Base-by-base conservation (phyloP, 1,139 yeast species). In the Sugiyamaella castrensis region DNA sequence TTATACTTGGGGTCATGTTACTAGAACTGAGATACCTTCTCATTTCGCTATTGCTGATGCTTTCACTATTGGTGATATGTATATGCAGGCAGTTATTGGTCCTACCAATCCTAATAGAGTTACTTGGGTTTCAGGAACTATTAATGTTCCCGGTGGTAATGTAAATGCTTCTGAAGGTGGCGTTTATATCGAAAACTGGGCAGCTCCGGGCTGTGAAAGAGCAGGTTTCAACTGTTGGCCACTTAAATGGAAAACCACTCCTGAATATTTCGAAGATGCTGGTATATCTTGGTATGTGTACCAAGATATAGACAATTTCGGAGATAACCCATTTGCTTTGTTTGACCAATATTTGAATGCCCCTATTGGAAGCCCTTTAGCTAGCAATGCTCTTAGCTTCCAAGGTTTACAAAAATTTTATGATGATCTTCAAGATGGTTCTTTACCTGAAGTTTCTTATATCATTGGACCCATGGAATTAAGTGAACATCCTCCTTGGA, bases 41-140 rank as follows among this genome's bases (percentile, higher is more conserved):
- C 63, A 58, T 37, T 60, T 54, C 40, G 53, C 49, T 9, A 52
- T 60, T 30, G 60, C 54, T n/a, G 64, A 60, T 16, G 56, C 51
- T 11, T 60, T 60, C 58, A 54, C 63, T 13, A 45, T 60, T 12
- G 64, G 48, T 11, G 64, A 60, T 39, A 60, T 60, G 64, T 60
- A 60, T 43, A 44, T 56, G 19, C 62, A 61, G 46, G 49, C 60
- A 19, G 60, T 59, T 26, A 59, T 60, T 34, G 64, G 46, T 1
- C 46, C 64, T 8, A 60, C 64, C 30, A 53, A 54, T 27, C 63
- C 64, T 11, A 60, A 59, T 51, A 56, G 64, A 40, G 62, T 57
- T 28, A 50, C 59, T 5, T 60, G 64, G 64, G 52, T 56, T 9
- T 52, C 61, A 8, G 64, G 64, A 6, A 51, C 58, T 3, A 54